Base-by-base conservation (phyloP, 805 yeast genomes). In the Millerozyma miso region DNA sequence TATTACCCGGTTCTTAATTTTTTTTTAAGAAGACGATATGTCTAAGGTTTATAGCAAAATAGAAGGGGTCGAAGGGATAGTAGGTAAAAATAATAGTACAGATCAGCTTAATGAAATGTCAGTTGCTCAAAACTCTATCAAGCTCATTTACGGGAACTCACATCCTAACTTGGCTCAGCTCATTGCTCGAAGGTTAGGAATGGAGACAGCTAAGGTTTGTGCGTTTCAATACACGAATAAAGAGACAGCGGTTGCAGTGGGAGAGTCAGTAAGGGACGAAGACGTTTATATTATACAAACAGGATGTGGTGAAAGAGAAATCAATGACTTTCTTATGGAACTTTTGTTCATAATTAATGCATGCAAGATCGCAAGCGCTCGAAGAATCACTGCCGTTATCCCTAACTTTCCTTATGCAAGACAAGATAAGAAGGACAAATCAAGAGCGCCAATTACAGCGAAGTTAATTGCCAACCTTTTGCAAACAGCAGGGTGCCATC, bases 371-470 rank as follows among this genome's bases (percentile, higher is more conserved):
- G 93, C 93, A 7, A 80, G 88, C 41, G 93, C 91, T 15, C 76
- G 93, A 59, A 76, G 88, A 59, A 83, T 86, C 59, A 85, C 91
- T 2, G 93, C 87, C 4, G 86, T 86, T 14, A 76, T 86, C 50
- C 93, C 95, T 41, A 85, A 81, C 59, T 86, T 84, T 63, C 90
- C 90, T 8, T 86, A 86, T 53, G 93, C 93, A n/a, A 79, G 95
- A 69, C 95, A 86, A 62, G 95, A 86, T 60, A 76, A 88, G 60
- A 86, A 86, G 65, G 95, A 86, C 60, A 86, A 86, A 59, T 78
- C 85, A 41, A 75, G 95, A 62, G 93, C 93, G 14, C 91, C 91
- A 41, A 84, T 86, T 50, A 85, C 93, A 13, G 93, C 93, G 36
- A 86, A 86, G 62, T 72, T 86, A 49, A 81, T 86, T 77, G 93